Conservation (phyloP, 495 filamentous ascomycete species). For the Aspergillus cristatus region DNA sequence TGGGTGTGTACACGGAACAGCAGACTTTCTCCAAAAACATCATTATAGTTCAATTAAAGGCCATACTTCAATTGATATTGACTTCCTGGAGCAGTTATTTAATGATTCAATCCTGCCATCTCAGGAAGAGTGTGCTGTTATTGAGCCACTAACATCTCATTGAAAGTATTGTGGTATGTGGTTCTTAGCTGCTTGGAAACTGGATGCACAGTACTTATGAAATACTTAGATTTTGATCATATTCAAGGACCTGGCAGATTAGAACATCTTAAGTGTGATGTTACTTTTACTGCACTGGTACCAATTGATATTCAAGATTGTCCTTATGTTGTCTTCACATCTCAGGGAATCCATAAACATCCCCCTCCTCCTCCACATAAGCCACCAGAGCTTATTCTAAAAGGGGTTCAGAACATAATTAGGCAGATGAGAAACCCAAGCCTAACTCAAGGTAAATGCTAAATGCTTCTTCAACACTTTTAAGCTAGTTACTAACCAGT, state of each 20-base stretch:
- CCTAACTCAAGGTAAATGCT: too few species aligned
- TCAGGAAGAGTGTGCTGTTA: slow-evolving; percentile 1
- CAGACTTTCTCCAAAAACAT: slow-evolving; percentile 7
- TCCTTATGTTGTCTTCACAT: too few species aligned
- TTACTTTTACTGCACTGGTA: neutral
- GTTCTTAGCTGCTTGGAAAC: neutral
- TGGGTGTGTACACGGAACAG: slow-evolving; percentile 2
- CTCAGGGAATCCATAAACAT: too few species aligned
- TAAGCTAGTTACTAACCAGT: too few species aligned
- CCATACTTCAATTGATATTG: slow-evolving; percentile 1
- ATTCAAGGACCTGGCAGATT: neutral
- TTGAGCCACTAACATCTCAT: neutral
- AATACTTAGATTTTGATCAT: slow-evolving; percentile 3
- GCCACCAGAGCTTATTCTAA: too few species aligned
- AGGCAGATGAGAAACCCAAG: neutral
- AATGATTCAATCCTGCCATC: slow-evolving; percentile 2
- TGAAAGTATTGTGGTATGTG: slow-evolving; percentile 1
- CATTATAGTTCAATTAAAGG: slow-evolving; percentile 2
- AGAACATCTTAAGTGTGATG: neutral
- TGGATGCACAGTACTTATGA: slow-evolving; percentile 1
- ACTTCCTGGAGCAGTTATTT: slow-evolving; percentile 6
- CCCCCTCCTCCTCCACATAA: too few species aligned
- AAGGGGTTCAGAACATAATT: neutral
- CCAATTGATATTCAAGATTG: neutral
- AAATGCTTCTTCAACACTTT: too few species aligned